Conservation (phyloP, 148 eudicot species). For the Fagopyrum homotropicum region DNA sequence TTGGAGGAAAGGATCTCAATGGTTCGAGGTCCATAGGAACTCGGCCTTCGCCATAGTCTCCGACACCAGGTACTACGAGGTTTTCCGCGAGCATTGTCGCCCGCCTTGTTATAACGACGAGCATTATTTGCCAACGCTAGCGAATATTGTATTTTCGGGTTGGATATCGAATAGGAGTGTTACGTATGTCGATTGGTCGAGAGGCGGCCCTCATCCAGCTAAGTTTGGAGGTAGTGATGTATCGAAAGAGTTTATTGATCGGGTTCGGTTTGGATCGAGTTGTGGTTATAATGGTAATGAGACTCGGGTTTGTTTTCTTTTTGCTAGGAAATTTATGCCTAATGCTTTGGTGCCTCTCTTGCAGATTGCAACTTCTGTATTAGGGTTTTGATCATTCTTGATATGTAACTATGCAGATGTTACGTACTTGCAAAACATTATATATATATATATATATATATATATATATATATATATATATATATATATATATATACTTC, state of each 20-base stretch:
- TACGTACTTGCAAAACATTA: too few species aligned
- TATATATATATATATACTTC: too few species aligned
- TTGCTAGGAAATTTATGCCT: conserved; percentile 60
- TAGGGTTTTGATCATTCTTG: conserved; percentile 24
- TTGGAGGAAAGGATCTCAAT: conserved; percentile 78
- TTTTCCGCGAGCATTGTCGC: conserved; percentile 36
- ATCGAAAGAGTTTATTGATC: conserved; percentile 37
- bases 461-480: too few species aligned
- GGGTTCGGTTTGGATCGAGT: conserved; percentile 27
- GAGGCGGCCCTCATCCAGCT: conserved; percentile 48
- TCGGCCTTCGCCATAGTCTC: conserved; percentile 33
- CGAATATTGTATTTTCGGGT: conserved; percentile 27
- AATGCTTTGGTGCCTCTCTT: conserved; percentile 38
- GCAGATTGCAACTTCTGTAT: conserved; percentile 32
- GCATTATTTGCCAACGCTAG: conserved; percentile 62
- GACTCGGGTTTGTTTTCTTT: conserved; percentile 43
- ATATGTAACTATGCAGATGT: too few species aligned
- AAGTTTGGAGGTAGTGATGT: conserved; percentile 32
- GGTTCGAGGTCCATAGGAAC: conserved; percentile 50
- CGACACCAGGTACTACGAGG: conserved; percentile 38
- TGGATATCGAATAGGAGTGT: conserved; percentile 29
- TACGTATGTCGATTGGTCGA: conserved; percentile 64
- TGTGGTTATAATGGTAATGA: conserved; percentile 43
- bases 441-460: too few species aligned
- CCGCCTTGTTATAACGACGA: conserved; percentile 57